These are phyloP conservation scores for Giardia muris DNA, from an alignment of 208 protist species.

Conservation along the genomic window DNA sequence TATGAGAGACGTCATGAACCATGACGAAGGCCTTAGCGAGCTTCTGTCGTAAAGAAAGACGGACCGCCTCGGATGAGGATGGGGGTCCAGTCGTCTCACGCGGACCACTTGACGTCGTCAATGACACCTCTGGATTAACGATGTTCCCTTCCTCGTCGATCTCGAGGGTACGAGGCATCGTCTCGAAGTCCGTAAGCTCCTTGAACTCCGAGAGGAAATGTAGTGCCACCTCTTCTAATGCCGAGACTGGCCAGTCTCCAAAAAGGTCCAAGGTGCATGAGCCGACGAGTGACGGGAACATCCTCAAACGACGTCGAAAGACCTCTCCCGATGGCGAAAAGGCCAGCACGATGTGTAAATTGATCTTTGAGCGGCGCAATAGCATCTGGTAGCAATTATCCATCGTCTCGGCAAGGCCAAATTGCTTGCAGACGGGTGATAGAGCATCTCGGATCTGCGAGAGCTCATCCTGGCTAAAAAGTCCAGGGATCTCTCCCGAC, in stretches of 20 bases:
- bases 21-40: background rate
- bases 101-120: too few species aligned
- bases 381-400: constrained; percentile 44
- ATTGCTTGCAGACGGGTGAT: background rate
- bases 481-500: constrained; percentile 84
- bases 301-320: constrained; percentile 78
- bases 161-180: background rate
- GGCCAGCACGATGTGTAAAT: constrained; percentile 46
- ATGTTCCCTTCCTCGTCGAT: background rate
- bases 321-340: constrained; percentile 53
- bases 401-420: background rate
- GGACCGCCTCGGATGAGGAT: background rate
- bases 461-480: constrained; percentile 61
- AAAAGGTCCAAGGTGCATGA: constrained; percentile 95
- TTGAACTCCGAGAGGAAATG: constrained; percentile 64
- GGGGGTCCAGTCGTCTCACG: background rate
- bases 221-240: constrained; percentile 72
- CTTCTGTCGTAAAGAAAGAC: background rate
- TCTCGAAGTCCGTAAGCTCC: constrained; percentile 45
- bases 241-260: constrained; percentile 80
- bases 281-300: constrained; percentile 86
- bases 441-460: background rate
- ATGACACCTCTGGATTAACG: too few species aligned
- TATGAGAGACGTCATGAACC: background rate
- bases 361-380: constrained; percentile 33